Conservation (phyloP, 2,329 filamentous ascomycete species). For the Cercospora brassicicola region DNA sequence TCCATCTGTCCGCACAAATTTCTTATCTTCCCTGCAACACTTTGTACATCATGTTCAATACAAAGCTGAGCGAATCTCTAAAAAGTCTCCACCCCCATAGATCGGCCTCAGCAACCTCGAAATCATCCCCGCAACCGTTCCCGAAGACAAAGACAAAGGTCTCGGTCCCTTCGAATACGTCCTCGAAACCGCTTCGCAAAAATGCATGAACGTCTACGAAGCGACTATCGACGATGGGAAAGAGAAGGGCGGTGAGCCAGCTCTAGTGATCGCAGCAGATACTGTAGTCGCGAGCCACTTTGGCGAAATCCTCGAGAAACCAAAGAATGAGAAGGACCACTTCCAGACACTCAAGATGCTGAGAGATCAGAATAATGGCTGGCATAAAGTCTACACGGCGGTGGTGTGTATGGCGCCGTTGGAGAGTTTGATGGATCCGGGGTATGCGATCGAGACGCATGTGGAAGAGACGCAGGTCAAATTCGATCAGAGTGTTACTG, state of each 20-base stretch:
- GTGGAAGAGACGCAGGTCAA: constrained; percentile 91
- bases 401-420: constrained; percentile 81
- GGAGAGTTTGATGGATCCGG: constrained; percentile 76
- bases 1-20: neutral
- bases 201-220: constrained; percentile 73
- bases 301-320: constrained; percentile 88
- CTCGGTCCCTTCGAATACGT: constrained; percentile 89
- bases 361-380: constrained; percentile 62
- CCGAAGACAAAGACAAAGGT: constrained; percentile 80
- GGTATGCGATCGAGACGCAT: constrained; percentile 76
- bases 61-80: constrained; percentile 24
- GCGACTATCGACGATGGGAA: constrained; percentile 57
- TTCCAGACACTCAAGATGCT: constrained; percentile 78
- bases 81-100: constrained; percentile 44
- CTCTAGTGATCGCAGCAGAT: constrained; percentile 27
- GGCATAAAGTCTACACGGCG: constrained; percentile 81
- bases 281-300: constrained; percentile 70
- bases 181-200: constrained; percentile 77
- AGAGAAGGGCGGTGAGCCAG: constrained; percentile 49
- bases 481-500: constrained; percentile 70
- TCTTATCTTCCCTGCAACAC: too few relatives aligned
- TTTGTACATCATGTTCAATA: neutral
- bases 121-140: constrained; percentile 76
- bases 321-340: constrained; percentile 76
- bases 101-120: constrained; percentile 81